Conservation (phyloP, 768 basidiomycete genomes). For the Serendipita indica region DNA sequence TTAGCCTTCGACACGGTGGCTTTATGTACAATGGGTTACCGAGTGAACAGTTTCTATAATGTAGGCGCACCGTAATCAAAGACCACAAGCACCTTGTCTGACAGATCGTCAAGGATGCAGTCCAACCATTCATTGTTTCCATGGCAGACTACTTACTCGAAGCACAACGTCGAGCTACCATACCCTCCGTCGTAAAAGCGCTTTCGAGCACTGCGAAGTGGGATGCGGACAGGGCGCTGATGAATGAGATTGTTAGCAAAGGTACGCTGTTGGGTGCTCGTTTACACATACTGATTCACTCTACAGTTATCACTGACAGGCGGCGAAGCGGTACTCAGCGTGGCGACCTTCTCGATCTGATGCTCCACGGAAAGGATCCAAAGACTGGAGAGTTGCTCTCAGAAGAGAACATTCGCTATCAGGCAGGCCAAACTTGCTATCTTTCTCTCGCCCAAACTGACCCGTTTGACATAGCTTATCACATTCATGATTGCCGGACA, state of each 20-base stretch:
- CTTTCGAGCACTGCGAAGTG: constrained; percentile 27
- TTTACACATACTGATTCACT: not conserved
- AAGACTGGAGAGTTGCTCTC: constrained; percentile 31
- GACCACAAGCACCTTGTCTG: not conserved
- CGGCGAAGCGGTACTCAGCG: constrained; percentile 25
- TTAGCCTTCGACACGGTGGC: constrained; percentile 35
- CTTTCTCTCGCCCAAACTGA: not conserved
- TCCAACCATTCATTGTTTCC: constrained; percentile 15
- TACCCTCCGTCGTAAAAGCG: constrained; percentile 25
- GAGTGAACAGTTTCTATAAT: constrained; percentile 34
- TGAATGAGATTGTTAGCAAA: constrained; percentile 28
- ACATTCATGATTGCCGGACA: constrained; percentile 39
- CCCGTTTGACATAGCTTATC: constrained; percentile 22
- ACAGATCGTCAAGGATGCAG: constrained; percentile 6
- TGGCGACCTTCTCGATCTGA: constrained; percentile 32
- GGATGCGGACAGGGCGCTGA: constrained; percentile 27
- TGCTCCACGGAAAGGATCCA: constrained; percentile 32
- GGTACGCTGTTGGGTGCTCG: constrained; percentile 20
- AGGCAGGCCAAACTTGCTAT: constrained; percentile 22
- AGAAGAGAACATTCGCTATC: constrained; percentile 29
- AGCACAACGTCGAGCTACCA: constrained; percentile 23
- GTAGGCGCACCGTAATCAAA: constrained; percentile 15
- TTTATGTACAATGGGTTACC: constrained; percentile 31
- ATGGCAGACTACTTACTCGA: constrained; percentile 28
- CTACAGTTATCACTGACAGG: constrained; percentile 27